Percentiles rank a stretch among this genome's conserved stretches.
Evolutionary conservation across 1,284 basidiomycete genomes (phyloP).

Genomic region (Malassezia cuniculi): DNA sequence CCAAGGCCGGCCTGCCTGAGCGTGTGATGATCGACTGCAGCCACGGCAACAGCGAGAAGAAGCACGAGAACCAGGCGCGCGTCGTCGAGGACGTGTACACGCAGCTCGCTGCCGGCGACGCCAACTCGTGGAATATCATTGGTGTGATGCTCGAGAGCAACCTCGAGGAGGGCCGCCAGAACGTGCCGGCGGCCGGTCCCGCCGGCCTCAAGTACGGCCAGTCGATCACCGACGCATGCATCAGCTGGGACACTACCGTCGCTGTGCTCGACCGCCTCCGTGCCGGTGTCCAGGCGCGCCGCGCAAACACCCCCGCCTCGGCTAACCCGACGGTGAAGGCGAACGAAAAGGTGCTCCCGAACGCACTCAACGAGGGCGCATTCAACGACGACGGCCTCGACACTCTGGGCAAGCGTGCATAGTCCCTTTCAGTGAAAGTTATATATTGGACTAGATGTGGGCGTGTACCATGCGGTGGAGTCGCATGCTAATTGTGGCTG

Average conservation of each 20-base stretch:
- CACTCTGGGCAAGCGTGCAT: constrained; percentile 17
- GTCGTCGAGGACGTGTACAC: constrained; percentile 51
- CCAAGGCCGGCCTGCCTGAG: constrained; percentile 20
- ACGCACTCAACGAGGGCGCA: constrained; percentile 6
- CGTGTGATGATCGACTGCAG: constrained; percentile 62
- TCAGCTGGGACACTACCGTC: constrained; percentile 37
- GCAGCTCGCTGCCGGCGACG: constrained; percentile 23
- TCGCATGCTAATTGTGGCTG: too few relatives aligned
- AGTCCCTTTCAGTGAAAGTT: too few relatives aligned
- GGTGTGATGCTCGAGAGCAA: constrained; percentile 98
- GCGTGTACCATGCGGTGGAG: too few relatives aligned
- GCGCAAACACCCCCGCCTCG: constrained; percentile 18
- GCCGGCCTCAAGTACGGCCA: constrained; percentile 30
- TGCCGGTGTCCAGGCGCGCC: constrained; percentile 22
- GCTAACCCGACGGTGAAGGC: constrained; percentile 1
- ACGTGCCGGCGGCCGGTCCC: constrained; percentile 30
- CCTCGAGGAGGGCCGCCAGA: constrained; percentile 53
- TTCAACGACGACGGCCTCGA: constrained; percentile 32
- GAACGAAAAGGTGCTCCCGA: constrained; percentile 1
- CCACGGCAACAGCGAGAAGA: constrained; percentile 56
- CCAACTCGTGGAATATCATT: constrained; percentile 55
- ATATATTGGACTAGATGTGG: too few relatives aligned
- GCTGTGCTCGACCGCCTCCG: constrained; percentile 30
- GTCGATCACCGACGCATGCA: constrained; percentile 40
- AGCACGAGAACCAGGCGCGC: constrained; percentile 52